These are phyloP conservation scores for Clitoria ternatea DNA, from an alignment of 306 rosid genomes.

Conservation along the genomic window DNA sequence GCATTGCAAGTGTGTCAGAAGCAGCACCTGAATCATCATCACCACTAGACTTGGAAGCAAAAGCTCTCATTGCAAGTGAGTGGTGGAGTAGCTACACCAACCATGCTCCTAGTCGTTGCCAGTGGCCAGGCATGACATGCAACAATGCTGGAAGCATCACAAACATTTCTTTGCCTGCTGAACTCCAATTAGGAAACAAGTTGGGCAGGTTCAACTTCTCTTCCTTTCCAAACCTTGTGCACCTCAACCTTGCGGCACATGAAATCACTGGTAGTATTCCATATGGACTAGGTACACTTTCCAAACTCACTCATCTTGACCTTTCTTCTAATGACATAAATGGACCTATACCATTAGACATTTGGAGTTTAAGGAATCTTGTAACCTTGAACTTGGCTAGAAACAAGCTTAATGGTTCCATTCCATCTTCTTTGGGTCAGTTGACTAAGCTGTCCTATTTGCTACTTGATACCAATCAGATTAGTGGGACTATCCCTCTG, in stretches of 20 bases:
- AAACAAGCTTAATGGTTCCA: not conserved
- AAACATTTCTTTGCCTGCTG: not conserved
- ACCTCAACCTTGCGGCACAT: not conserved
- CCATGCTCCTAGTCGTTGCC: not conserved
- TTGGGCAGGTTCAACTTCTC: not conserved
- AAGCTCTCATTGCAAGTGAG: not conserved
- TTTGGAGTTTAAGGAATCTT: not conserved
- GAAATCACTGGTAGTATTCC: not conserved
- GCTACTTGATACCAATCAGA: not conserved
- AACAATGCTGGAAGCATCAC: not conserved
- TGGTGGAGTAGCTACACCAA: constrained; percentile 1
- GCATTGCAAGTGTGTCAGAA: not conserved
- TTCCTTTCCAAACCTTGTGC: constrained; percentile 8
- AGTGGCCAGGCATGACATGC: constrained; percentile 19
- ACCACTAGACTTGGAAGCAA: not conserved
- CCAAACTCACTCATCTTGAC: constrained; percentile 6
- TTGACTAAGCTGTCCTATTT: not conserved
- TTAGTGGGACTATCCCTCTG: not conserved
- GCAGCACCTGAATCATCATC: not conserved
- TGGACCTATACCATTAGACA: not conserved
- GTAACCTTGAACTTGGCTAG: not conserved
- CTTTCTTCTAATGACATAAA: not conserved
- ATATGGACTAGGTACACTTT: constrained; percentile 5
- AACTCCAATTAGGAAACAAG: not conserved
- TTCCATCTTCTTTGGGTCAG: not conserved